Conservation (phyloP, 2,329 filamentous ascomycete genomes). For the Neopestalotiopsis sp. region DNA sequence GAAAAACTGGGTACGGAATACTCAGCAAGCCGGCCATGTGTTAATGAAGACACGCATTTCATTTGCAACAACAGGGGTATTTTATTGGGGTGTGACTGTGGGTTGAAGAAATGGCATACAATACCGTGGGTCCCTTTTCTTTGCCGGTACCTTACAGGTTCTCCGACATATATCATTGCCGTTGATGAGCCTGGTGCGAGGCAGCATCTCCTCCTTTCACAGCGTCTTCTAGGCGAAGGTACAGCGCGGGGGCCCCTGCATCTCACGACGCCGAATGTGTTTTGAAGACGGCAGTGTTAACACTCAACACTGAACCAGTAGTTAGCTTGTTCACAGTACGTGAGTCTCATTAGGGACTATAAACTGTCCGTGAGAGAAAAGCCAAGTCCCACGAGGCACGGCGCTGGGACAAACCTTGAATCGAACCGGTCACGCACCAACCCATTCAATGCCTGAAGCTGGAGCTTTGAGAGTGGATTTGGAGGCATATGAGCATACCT, state of each 20-base stretch:
- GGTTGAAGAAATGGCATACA: background rate
- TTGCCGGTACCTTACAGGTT: background rate
- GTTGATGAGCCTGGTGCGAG: background rate
- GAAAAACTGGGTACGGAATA: background rate
- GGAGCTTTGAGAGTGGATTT: too few species aligned
- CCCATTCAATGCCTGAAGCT: too few species aligned
- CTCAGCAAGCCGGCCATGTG: conserved; percentile 8
- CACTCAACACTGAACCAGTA: background rate
- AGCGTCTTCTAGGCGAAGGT: background rate
- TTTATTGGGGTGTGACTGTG: conserved; percentile 8
- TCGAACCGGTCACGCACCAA: too few species aligned
- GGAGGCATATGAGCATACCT: too few species aligned
- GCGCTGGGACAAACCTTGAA: too few species aligned
- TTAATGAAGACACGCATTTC: conserved; percentile 25
- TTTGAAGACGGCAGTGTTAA: background rate
- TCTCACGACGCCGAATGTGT: background rate
- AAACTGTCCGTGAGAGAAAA: too few species aligned
- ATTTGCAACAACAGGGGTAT: conserved; percentile 33
- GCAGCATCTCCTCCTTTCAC: background rate
- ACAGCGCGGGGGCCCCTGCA: background rate
- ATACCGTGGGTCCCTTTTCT: background rate
- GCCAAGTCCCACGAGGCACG: too few species aligned
- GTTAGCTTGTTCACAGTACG: background rate
- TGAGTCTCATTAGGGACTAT: too few species aligned
- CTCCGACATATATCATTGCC: background rate